Evolutionary conservation across 2,329 filamentous ascomycete species (phyloP), one percentile per base, ranked within the genome.

Genomic region (Xylaria arbuscula): DNA sequence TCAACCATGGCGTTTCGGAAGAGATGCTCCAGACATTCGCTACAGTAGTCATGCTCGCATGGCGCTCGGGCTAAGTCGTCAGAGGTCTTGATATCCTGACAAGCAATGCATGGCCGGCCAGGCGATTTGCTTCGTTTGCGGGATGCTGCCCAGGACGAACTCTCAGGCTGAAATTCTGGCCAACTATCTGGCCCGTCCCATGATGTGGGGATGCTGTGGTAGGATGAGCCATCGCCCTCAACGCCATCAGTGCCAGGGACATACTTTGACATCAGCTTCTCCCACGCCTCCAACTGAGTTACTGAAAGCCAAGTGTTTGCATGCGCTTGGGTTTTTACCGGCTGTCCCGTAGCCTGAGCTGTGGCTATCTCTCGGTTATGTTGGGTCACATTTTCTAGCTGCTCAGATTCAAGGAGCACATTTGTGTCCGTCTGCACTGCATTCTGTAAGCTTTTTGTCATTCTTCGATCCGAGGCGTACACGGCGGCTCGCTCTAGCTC

Each of bases 11-110:
- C 79, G 0, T 74, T 62, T 1, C 67, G n/a, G 73, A 89, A 86
- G 0, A 88, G 80, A 0, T 68, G 64, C 1, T 72, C 72, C 0
- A 89, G 70, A 72, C 88, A 90, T 0, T 69, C 69, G 0, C 74
- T 74, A 71, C 88, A 90, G 75, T 88, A 90, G 2, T 81, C 72
- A 69, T 90, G 85, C 1, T 45, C 2, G 38, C 75, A 78, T n/a
- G 75, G 76, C 10, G 68, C 70, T 22, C 53, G 53, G 10, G 63
- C 63, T 1, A 77, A 19, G 1, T 72, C 36, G 0, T n/a, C 19
- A 34, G 64, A 64, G 24, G 66, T 53, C 19, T 65, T 71, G 6
- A 5, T 24, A 0, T 76, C 68, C 9, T 47, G 36, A 40, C 76
- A 77, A 3, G 69, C 64, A n/a, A 58, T 13, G 45, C 76, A 77